These are phyloP conservation scores for Aspergillus campestris DNA, from an alignment of 495 filamentous ascomycete species.

Conservation along the genomic window DNA sequence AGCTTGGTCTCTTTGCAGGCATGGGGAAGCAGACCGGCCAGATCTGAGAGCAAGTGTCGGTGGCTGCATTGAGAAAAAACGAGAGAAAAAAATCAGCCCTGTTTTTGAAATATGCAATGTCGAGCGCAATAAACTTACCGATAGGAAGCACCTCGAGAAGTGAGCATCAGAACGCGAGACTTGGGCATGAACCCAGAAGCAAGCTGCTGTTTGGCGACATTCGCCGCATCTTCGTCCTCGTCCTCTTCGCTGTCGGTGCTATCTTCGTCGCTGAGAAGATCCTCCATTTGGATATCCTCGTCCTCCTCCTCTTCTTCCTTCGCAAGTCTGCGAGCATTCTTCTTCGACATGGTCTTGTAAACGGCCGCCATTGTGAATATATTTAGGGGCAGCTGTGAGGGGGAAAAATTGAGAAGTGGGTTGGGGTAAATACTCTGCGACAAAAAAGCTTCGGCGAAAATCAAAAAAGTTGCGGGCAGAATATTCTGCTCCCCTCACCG, in stretches of 20 bases:
- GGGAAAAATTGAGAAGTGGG: slow-evolving; percentile 1
- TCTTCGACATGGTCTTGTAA: slow-evolving; percentile 84
- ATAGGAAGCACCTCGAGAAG: slow-evolving; percentile 81
- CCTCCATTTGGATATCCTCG: slow-evolving; percentile 34
- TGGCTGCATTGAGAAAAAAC: slow-evolving; percentile 46
- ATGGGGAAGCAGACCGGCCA: slow-evolving; percentile 83
- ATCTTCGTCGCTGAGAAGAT: slow-evolving; percentile 35
- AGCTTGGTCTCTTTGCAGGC: slow-evolving; percentile 91
- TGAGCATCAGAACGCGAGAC: slow-evolving; percentile 78
- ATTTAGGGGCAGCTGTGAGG: neutral
- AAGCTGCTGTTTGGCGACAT: slow-evolving; percentile 31
- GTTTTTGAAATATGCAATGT: neutral
- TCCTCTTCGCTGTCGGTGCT: slow-evolving; percentile 41
- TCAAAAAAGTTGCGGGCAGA: slow-evolving; percentile 34
- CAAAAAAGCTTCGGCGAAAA: slow-evolving; percentile 12
- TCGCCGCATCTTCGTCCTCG: slow-evolving; percentile 25
- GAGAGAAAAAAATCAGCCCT: slow-evolving; percentile 1
- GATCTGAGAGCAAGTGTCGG: slow-evolving; percentile 85
- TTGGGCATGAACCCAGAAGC: slow-evolving; percentile 39
- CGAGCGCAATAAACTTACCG: slow-evolving; percentile 43
- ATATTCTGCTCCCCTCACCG: slow-evolving; percentile 31
- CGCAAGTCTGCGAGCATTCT: slow-evolving; percentile 26
- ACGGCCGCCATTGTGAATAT: slow-evolving; percentile 72
- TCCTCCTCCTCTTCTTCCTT: slow-evolving; percentile 25
- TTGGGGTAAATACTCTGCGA: slow-evolving; percentile 8